A percentile compares a stretch with the other conserved stretches of the same genome.
Conservation (phyloP, 1,139 yeast genomes). For the Nematodospora anomalae region DNA sequence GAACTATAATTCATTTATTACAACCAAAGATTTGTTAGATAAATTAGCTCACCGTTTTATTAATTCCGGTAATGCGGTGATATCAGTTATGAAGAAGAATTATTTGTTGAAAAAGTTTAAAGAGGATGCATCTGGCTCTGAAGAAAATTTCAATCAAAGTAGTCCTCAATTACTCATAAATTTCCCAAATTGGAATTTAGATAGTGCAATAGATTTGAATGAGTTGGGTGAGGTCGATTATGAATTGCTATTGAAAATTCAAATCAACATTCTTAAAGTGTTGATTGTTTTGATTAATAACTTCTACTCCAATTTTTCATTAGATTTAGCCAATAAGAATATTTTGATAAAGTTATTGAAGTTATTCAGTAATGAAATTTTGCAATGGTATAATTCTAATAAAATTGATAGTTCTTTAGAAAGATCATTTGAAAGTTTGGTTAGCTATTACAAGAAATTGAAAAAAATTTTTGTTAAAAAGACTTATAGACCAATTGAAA, state of each 20-base stretch:
- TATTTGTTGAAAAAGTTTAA: slow-evolving; percentile 15
- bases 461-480: slow-evolving; percentile 76
- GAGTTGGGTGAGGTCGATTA: slow-evolving; percentile 51
- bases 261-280: slow-evolving; percentile 79
- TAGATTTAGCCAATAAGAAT: slow-evolving; percentile 61
- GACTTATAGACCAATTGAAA: slow-evolving; percentile 66
- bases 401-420: slow-evolving; percentile 44
- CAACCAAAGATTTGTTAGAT: slow-evolving; percentile 44
- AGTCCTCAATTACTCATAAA: slow-evolving; percentile 15
- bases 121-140: slow-evolving; percentile 8
- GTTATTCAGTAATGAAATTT: slow-evolving; percentile 64
- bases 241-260: slow-evolving; percentile 66
- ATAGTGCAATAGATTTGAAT: slow-evolving; percentile 34
- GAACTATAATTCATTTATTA: slow-evolving; percentile 43
- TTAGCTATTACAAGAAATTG: slow-evolving; percentile 62
- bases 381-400: slow-evolving; percentile 67
- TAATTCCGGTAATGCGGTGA: slow-evolving; percentile 49
- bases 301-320: slow-evolving; percentile 74
- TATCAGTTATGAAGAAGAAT: slow-evolving; percentile 43
- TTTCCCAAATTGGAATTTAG: slow-evolving; percentile 58
- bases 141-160: slow-evolving; percentile 6
- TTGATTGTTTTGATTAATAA: slow-evolving; percentile 69
- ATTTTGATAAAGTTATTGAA: slow-evolving; percentile 67
- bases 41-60: slow-evolving; percentile 45
- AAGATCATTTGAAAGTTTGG: slow-evolving; percentile 49